Base-by-base conservation (phyloP, 306 rosid species). In the Cicer chorassanicum region DNA sequence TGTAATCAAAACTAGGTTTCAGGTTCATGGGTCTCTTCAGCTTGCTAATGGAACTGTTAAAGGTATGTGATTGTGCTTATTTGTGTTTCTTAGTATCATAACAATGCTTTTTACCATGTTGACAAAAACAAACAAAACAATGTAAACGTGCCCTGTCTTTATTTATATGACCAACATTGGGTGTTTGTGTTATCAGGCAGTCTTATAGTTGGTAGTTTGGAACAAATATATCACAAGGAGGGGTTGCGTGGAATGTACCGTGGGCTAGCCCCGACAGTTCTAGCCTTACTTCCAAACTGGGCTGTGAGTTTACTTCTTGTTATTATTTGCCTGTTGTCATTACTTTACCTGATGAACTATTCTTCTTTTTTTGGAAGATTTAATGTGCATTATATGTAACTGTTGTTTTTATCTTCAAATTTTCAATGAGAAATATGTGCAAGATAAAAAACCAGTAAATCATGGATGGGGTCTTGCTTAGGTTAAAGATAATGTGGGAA, bases 211-310 rank as follows among this genome's bases (percentile, higher is more conserved):
- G 92, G 91, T 70, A 90, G 93, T 63, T 86, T 92, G 88, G 79
- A 84, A 49, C 92, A 92, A 80, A 87, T 90, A 72, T 77, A 84
- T 84, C 89, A 76, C 14, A 87, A 83, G 87, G 97, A 91, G 80
- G 97, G 97, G 16, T 53, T 92, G 9, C 96, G 93, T 13, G 97
- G 97, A 68, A 84, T 92, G 97, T 92, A 92, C 79, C 92, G 93
- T 7, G 97, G 97, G 45, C 90, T 92, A 45, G 65, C 96, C 38
- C 97, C 97, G 6, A 92, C 97, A 44, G 93, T 82, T 70, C 76
- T 90, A 56, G 97, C 96, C 44, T 80, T 90, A 74, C 96, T 92
- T 81, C 93, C 97, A 43, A 92, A 90, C 65, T 90, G 96, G 97
- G 97, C 97, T 70, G 97, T 92, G 80, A 92, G 97, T 72, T 68